A percentile compares a stretch with the other conserved stretches of the same genome.
Conservation (phyloP, 768 basidiomycete species). For the Kwoniella sp. region DNA sequence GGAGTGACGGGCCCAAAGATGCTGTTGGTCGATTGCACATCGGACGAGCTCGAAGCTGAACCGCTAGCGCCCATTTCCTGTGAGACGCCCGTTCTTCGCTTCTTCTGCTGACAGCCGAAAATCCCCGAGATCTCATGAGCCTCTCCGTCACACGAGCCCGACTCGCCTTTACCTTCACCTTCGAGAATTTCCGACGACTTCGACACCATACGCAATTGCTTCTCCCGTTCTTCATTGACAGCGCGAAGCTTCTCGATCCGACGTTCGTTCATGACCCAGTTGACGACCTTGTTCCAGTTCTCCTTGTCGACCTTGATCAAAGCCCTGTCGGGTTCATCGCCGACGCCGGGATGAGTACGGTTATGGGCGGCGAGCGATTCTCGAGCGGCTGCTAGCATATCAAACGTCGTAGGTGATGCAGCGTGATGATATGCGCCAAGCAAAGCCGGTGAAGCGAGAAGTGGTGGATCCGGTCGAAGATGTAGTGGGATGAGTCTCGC, state of each 20-base stretch:
- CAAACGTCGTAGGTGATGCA: slow-evolving; percentile 32
- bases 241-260: slow-evolving; percentile 41
- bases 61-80: background rate
- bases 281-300: slow-evolving; percentile 46
- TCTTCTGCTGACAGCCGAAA: slow-evolving; percentile 25
- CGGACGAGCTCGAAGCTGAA: slow-evolving; percentile 7
- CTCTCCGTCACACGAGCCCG: background rate
- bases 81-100: slow-evolving; percentile 11
- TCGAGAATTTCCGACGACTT: slow-evolving; percentile 8
- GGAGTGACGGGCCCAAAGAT: slow-evolving; percentile 25
- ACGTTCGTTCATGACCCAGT: slow-evolving; percentile 52
- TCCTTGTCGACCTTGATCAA: slow-evolving; percentile 43
- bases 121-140: slow-evolving; percentile 9
- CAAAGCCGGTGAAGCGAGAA: slow-evolving; percentile 30
- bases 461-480: slow-evolving; percentile 41
- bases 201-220: slow-evolving; percentile 28
- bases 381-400: slow-evolving; percentile 34
- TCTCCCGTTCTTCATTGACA: slow-evolving; percentile 42
- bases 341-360: slow-evolving; percentile 43
- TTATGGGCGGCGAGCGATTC: slow-evolving; percentile 38
- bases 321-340: slow-evolving; percentile 25
- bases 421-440: slow-evolving; percentile 47
- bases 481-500: slow-evolving; percentile 40
- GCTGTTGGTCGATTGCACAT: slow-evolving; percentile 4
- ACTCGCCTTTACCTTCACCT: slow-evolving; percentile 12